Percentiles rank a stretch among this genome's conserved stretches.
Evolutionary conservation across 805 yeast species (phyloP).

Genomic region (Pichia cabralensis): DNA sequence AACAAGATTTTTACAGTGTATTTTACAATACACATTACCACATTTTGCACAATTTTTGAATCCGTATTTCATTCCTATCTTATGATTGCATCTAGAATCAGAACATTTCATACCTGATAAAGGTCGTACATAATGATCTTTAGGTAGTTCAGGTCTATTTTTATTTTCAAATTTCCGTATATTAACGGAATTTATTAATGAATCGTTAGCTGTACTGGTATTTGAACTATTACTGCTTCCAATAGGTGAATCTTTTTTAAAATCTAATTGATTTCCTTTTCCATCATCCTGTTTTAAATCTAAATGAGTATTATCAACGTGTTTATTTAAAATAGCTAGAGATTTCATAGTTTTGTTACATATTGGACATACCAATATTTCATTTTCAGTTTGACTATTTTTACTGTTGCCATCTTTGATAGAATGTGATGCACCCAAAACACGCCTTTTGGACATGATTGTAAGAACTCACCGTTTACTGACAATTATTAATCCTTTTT

Average conservation of each 20-base stretch:
- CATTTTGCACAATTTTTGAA: conserved; percentile 66
- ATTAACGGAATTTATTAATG: no score
- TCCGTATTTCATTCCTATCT: conserved; percentile 43
- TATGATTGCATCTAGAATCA: conserved; percentile 1
- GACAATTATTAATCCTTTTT: no score
- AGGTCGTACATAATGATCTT: conserved; percentile 51
- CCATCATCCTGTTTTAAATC: no score
- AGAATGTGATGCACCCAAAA: conserved; percentile 13
- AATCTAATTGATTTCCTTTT: no score
- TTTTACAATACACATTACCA: conserved; percentile 59
- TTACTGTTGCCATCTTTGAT: no score
- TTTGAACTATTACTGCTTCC: no score
- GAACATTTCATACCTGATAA: conserved; percentile 32
- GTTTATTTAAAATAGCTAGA: conserved; percentile 49
- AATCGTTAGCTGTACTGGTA: no score
- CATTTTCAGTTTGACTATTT: no score
- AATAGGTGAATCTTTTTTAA: no score
- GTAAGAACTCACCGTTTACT: no score
- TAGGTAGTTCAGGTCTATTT: conserved; percentile 21
- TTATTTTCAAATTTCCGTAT: no score
- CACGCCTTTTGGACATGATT: conserved; percentile 17
- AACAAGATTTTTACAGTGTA: conserved; percentile 47
- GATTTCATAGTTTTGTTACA: conserved; percentile 52
- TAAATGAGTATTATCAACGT: conserved; percentile 58
- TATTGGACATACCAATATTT: conserved; percentile 46